phyloP scores from a whole-genome alignment of 2,329 filamentous ascomycete species.

The Alternaria ventricosa region DNA sequence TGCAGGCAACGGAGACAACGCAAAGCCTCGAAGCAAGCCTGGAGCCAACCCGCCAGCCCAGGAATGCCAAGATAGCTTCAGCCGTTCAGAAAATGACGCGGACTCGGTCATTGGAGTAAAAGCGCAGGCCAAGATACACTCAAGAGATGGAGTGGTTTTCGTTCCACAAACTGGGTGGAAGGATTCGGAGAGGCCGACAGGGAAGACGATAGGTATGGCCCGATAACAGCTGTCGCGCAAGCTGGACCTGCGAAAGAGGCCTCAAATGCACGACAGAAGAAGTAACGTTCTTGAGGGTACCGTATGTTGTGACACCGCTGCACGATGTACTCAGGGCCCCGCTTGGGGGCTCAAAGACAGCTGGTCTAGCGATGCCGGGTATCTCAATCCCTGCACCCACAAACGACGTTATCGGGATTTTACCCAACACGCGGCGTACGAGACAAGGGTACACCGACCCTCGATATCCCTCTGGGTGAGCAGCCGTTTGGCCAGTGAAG shows the following conservation, averaged over 20 bases:
- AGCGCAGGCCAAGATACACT: slow-evolving; percentile 32
- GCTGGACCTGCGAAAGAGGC: background rate
- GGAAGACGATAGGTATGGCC: slow-evolving; percentile 2
- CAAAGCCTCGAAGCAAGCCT: slow-evolving; percentile 22
- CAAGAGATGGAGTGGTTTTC: slow-evolving; percentile 30
- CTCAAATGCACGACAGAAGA: background rate
- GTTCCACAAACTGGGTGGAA: slow-evolving; percentile 8
- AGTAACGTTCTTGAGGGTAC: background rate
- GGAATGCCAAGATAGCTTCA: slow-evolving; percentile 35
- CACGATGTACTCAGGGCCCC: slow-evolving; percentile 1
- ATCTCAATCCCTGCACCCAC: slow-evolving; percentile 6
- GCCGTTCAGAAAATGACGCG: slow-evolving; percentile 15
- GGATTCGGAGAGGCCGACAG: slow-evolving; percentile 33
- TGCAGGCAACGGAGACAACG: slow-evolving; percentile 22
- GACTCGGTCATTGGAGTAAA: slow-evolving; percentile 34
- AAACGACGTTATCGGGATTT: slow-evolving; percentile 11
- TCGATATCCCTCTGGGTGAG: background rate
- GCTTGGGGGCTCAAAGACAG: background rate
- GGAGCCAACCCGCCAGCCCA: slow-evolving; percentile 31
- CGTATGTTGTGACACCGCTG: background rate
- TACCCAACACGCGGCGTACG: slow-evolving; percentile 3
- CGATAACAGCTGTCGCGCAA: slow-evolving; percentile 1
- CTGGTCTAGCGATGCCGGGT: slow-evolving; percentile 2
- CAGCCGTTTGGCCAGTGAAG: slow-evolving; percentile 1
- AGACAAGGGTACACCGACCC: slow-evolving; percentile 1